Conservation (phyloP, 2,329 filamentous ascomycete genomes). For the Fusarium mundagurra region DNA sequence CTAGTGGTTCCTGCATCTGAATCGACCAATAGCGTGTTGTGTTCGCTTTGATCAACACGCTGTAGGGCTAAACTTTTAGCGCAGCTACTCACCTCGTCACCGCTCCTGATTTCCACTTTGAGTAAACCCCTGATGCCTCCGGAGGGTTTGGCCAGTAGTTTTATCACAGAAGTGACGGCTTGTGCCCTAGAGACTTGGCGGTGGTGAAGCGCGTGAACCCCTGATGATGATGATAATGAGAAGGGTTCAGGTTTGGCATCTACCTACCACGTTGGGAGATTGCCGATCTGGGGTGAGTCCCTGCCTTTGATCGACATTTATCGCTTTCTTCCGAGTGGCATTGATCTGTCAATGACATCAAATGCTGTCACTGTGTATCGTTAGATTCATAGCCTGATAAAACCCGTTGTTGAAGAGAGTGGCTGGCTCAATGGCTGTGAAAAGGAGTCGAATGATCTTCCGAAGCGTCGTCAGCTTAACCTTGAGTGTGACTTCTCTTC, state of each 20-base stretch:
- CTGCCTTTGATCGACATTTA: constrained; percentile 13
- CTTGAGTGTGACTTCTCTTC: background rate
- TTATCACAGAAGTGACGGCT: background rate
- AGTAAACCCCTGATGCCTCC: constrained; percentile 3
- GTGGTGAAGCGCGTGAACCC: background rate
- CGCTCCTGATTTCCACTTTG: constrained; percentile 17
- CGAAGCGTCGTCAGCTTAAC: background rate
- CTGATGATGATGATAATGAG: background rate
- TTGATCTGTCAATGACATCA: constrained; percentile 7
- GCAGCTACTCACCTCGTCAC: background rate
- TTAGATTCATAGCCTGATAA: background rate
- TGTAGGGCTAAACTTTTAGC: constrained; percentile 26
- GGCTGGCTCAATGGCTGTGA: background rate
- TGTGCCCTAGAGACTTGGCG: background rate
- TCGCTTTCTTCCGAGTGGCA: constrained; percentile 29
- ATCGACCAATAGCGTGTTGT: constrained; percentile 17
- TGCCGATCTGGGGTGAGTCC: constrained; percentile 33
- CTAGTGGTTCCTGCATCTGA: constrained; percentile 22
- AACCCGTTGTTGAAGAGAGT: background rate
- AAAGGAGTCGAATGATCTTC: constrained; percentile 1
- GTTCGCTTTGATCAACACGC: background rate
- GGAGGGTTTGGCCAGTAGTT: background rate
- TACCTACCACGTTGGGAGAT: constrained; percentile 19
- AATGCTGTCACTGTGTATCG: background rate
- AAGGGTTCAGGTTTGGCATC: background rate